Evolutionary conservation across 129 eudicot species (phyloP).

Genomic region (Kitagawia praeruptora): DNA sequence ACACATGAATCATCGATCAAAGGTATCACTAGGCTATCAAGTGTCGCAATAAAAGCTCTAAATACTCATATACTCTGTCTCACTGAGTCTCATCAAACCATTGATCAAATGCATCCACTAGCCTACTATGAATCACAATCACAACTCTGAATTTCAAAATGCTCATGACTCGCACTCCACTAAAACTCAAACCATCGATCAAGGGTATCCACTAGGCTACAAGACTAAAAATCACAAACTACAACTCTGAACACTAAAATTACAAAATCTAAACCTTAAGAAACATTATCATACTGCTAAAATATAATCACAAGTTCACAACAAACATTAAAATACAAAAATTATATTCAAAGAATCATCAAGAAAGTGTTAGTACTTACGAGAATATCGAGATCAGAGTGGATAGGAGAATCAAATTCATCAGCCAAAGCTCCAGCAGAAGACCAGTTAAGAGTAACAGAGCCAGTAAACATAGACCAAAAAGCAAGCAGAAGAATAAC

Average conservation of each 20-base stretch:
- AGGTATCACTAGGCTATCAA: neutral
- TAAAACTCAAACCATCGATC: neutral
- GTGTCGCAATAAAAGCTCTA: neutral
- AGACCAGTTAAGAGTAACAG: constrained; percentile 75
- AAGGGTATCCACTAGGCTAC: neutral
- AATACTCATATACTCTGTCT: too few species aligned
- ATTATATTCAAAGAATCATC: neutral
- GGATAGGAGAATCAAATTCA: constrained; percentile 42
- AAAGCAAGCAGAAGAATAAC: constrained; percentile 58
- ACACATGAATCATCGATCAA: neutral
- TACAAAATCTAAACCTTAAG: neutral
- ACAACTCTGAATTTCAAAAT: neutral
- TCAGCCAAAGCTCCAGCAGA: constrained; percentile 32
- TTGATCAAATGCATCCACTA: too few species aligned
- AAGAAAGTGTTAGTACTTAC: constrained; percentile 14
- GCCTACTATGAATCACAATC: neutral
- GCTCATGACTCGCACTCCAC: neutral
- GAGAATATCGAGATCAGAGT: constrained; percentile 58
- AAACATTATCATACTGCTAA: neutral
- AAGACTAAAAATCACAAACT: neutral
- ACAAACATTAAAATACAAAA: too few species aligned
- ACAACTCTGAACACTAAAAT: neutral
- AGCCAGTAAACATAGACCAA: constrained; percentile 90
- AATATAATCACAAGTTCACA: too few species aligned
- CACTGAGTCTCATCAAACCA: too few species aligned